Evolutionary conservation across 31 red algal species (phyloP).

Genomic region (Bonnemaisonia californica): DNA sequence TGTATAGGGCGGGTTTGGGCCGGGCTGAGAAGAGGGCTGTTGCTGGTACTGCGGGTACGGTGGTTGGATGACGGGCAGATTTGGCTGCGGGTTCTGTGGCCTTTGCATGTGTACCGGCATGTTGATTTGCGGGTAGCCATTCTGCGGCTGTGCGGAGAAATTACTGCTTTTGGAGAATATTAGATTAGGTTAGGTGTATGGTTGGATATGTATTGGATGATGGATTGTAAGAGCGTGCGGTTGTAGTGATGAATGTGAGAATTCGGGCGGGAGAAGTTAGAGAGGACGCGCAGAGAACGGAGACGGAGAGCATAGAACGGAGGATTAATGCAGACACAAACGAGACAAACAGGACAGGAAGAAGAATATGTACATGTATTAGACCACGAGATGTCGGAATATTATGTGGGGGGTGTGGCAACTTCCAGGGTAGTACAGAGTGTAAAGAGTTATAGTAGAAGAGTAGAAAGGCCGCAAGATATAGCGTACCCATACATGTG

Average conservation of each 20-base stretch:
- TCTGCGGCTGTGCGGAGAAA: conserved; percentile 13
- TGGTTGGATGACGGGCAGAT: conserved; percentile 27
- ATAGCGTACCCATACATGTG: conserved; percentile 59
- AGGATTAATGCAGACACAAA: no score
- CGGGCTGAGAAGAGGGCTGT: not conserved
- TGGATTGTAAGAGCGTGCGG: no score
- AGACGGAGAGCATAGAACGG: no score
- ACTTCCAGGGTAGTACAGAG: not conserved
- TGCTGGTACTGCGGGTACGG: conserved; percentile 22
- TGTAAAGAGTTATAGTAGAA: no score
- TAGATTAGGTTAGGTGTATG: no score
- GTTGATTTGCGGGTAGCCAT: conserved; percentile 37
- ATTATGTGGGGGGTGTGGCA: not conserved
- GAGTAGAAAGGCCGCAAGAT: not conserved
- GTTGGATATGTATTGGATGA: no score
- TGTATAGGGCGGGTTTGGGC: not conserved
- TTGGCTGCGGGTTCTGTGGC: conserved; percentile 27
- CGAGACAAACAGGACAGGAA: not conserved
- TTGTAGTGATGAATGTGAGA: no score
- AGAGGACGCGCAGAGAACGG: not conserved
- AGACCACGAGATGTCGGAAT: not conserved
- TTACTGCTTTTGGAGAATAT: conserved; percentile 17
- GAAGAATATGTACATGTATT: conserved; percentile 1
- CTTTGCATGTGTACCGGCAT: conserved; percentile 26
- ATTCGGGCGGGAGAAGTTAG: not conserved